Conservation (phyloP, 345 rosid species). For the Eutrema heterophyllum region DNA sequence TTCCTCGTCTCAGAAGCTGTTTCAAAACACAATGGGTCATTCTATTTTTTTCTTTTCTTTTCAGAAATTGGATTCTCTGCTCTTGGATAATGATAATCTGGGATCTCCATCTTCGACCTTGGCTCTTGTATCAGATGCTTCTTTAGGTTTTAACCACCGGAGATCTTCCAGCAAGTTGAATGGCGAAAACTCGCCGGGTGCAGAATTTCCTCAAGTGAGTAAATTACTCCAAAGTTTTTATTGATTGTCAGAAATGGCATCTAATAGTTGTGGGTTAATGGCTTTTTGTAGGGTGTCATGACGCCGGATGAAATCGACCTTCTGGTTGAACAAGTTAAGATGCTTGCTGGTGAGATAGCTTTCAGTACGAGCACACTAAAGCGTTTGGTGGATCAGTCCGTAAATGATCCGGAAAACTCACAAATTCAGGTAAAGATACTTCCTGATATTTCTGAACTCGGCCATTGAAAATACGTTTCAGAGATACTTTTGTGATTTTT, state of each 20-base stretch:
- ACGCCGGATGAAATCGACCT: slow-evolving; percentile 95
- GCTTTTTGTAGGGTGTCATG: slow-evolving; percentile 55
- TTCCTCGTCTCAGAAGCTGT: neutral
- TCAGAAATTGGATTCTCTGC: slow-evolving; percentile 61
- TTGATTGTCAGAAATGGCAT: slow-evolving; percentile 3
- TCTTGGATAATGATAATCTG: slow-evolving; percentile 53
- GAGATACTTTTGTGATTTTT: neutral
- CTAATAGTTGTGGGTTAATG: slow-evolving; percentile 10
- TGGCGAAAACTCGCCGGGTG: slow-evolving; percentile 66
- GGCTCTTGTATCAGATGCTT: slow-evolving; percentile 44
- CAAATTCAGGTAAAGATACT: slow-evolving; percentile 56
- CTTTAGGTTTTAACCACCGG: slow-evolving; percentile 53
- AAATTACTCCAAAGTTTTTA: slow-evolving; percentile 1
- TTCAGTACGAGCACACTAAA: slow-evolving; percentile 89
- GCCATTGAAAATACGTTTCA: neutral
- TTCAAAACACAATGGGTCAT: slow-evolving; percentile 1
- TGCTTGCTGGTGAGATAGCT: slow-evolving; percentile 99
- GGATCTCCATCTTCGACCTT: slow-evolving; percentile 48
- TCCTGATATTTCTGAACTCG: neutral
- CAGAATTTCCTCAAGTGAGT: slow-evolving; percentile 71
- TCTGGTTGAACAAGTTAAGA: slow-evolving; percentile 94
- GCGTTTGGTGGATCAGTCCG: slow-evolving; percentile 89
- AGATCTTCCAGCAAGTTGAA: slow-evolving; percentile 79
- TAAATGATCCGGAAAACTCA: slow-evolving; percentile 78
- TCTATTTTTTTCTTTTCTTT: slow-evolving; percentile 16